Conservation (phyloP, 257 asterid species). For the Lantana camara region DNA sequence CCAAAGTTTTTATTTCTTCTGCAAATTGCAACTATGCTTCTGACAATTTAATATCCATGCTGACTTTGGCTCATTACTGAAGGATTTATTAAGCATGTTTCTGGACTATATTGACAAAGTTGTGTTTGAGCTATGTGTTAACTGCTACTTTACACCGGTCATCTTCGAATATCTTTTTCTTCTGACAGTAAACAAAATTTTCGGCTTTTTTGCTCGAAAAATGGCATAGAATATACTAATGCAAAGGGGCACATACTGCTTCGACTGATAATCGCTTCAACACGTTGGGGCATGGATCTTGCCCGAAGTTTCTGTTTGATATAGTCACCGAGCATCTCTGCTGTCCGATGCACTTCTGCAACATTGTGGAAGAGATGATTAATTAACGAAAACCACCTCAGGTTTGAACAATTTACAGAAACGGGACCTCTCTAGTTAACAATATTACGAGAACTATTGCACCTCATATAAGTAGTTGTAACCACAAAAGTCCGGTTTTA, state of each 20-base stretch:
- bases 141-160: background rate
- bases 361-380: background rate
- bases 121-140: too few relatives aligned
- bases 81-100: too few relatives aligned
- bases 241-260: conserved; percentile 64
- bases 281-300: conserved; percentile 84
- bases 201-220: conserved; percentile 15
- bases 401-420: too few relatives aligned
- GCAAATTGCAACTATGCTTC: conserved; percentile 21
- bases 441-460: too few relatives aligned
- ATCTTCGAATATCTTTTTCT: conserved; percentile 5
- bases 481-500: too few relatives aligned
- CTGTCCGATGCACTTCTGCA: conserved; percentile 80
- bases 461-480: too few relatives aligned
- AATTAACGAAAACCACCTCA: too few relatives aligned
- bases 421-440: too few relatives aligned
- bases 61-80: background rate
- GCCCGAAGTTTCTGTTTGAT: conserved; percentile 66
- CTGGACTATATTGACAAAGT: too few relatives aligned
- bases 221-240: conserved; percentile 11
- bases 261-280: conserved; percentile 76
- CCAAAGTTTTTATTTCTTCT: conserved; percentile 8
- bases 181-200: background rate
- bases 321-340: conserved; percentile 76
- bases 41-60: conserved; percentile 16